Percentiles rank a stretch among this genome's conserved stretches.
phyloP scores from a whole-genome alignment of 176 grass and related monocot species.

The Alloteropsis semialata region DNA sequence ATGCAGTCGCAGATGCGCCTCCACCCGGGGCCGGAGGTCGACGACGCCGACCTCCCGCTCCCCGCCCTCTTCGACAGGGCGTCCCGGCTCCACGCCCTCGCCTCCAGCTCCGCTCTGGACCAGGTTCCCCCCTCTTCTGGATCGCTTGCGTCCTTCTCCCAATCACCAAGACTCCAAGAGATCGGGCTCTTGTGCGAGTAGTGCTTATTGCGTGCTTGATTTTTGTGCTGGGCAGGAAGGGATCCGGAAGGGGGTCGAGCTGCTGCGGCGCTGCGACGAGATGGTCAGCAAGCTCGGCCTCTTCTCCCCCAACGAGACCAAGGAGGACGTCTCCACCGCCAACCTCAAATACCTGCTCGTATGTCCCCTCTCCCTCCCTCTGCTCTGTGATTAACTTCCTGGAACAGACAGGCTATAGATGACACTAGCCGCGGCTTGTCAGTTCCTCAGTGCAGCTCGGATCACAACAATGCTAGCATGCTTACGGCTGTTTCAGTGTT shows the following conservation, averaged over 20 bases:
- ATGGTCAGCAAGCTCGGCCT: slow-evolving; percentile 87
- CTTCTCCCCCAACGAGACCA: slow-evolving; percentile 90
- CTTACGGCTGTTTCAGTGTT: background rate
- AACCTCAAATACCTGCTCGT: slow-evolving; percentile 93
- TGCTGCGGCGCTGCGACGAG: slow-evolving; percentile 70
- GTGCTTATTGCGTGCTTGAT: background rate
- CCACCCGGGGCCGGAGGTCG: slow-evolving; percentile 5
- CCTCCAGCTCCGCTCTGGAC: slow-evolving; percentile 60
- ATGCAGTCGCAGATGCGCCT: slow-evolving; percentile 40
- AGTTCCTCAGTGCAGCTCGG: background rate
- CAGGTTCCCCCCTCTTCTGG: slow-evolving; percentile 25
- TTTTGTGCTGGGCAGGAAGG: slow-evolving; percentile 33
- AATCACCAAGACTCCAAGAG: too few relatives aligned
- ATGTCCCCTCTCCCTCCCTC: background rate
- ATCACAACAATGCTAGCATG: background rate
- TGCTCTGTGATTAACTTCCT: background rate
- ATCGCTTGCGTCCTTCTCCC: background rate
- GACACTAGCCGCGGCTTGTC: background rate
- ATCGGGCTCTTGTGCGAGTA: background rate
- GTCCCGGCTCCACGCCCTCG: slow-evolving; percentile 63
- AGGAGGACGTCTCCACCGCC: slow-evolving; percentile 89
- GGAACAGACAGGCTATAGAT: background rate
- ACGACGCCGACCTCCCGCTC: slow-evolving; percentile 58
- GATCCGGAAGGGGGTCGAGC: slow-evolving; percentile 67
- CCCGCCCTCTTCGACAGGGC: slow-evolving; percentile 75